Base-by-base conservation (phyloP, 208 protist genomes). In the Leptomonas pyrrhocoris region DNA sequence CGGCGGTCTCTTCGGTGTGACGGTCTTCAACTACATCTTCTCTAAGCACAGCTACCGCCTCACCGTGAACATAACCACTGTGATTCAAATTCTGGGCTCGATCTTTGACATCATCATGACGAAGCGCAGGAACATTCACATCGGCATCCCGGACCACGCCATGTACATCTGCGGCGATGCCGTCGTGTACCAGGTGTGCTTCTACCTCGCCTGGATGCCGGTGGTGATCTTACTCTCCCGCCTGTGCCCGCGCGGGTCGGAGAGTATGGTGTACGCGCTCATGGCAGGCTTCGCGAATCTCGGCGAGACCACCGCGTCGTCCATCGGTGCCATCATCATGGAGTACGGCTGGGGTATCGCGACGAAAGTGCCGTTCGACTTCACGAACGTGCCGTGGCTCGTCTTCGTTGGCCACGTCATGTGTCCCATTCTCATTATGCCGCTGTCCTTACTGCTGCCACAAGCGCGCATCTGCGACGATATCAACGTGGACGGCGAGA, bases 221-320 rank as follows among this genome's bases (percentile, higher is more conserved):
- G 60, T 74, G 31, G 74, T 90, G 7, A 74, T 96, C 9, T 74
- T 94, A 31, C 79, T 90, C 42, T 89, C 88, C 4, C 88, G 86
- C 49, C 71, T 93, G 21, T 94, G 88, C 73, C 88, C 91, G 31
- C 84, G 80, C 45, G 87, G 83, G 38, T 82, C 87, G 55, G 85
- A 95, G 73, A 75, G 66, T 12, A 92, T 85, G n/a, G n/a, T n/a
- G n/a, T n/a, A n/a, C n/a, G n/a, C n/a, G 31, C 73, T 95, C 5
- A 71, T 95, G 40, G 90, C 86, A 15, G 90, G 90, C 19, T 91
- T 86, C 62, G 69, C 81, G 18, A 92, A 92, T 71, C 81, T 95
- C 43, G 90, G 85, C n/a, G 68, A 79, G 59, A 60, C 68, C n/a
- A 78, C 88, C n/a, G 57, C 82, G 12, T 51, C 51, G 18, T 65